phyloP scores from a whole-genome alignment of 371 early-diverging fungal genomes.

The Rhizomucor pusillus region DNA sequence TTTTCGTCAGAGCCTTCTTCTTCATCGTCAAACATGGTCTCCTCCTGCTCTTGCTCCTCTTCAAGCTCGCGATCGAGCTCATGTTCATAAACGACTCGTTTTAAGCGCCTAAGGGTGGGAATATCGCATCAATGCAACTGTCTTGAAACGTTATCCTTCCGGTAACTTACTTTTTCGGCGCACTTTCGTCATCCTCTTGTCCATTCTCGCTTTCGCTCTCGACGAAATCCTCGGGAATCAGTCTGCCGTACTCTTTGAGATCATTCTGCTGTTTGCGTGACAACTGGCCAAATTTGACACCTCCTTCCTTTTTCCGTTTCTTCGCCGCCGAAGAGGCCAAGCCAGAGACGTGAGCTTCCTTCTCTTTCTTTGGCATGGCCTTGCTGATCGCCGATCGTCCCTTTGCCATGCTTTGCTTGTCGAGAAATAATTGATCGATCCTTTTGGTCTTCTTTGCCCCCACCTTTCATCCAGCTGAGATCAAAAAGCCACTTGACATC shows the following conservation, averaged over 20 bases:
- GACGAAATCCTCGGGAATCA: constrained; percentile 56
- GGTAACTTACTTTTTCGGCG: constrained; percentile 7
- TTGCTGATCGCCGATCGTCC: constrained; percentile 28
- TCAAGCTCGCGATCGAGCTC: constrained; percentile 51
- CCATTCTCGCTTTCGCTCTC: constrained; percentile 34
- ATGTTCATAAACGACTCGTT: constrained; percentile 48
- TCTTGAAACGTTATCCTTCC: not conserved
- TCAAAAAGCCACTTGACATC: too few species aligned
- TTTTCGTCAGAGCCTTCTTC: constrained; percentile 31
- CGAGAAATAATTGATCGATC: not conserved
- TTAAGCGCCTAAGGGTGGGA: constrained; percentile 23
- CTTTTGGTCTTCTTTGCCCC: not conserved
- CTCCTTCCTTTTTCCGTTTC: constrained; percentile 17
- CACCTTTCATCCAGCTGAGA: too few species aligned
- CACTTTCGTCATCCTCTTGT: constrained; percentile 3
- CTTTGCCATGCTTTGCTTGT: constrained; percentile 10
- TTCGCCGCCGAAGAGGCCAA: constrained; percentile 12
- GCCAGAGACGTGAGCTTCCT: constrained; percentile 15
- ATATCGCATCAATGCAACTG: not conserved
- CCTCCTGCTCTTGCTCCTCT: constrained; percentile 33
- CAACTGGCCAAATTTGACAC: constrained; percentile 37
- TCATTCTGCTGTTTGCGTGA: constrained; percentile 48
- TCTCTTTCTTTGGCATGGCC: constrained; percentile 12
- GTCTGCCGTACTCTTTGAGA: constrained; percentile 64
- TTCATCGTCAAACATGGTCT: constrained; percentile 19